phyloP scores from a whole-genome alignment of 257 asterid genomes.

The Salvia splendens region DNA sequence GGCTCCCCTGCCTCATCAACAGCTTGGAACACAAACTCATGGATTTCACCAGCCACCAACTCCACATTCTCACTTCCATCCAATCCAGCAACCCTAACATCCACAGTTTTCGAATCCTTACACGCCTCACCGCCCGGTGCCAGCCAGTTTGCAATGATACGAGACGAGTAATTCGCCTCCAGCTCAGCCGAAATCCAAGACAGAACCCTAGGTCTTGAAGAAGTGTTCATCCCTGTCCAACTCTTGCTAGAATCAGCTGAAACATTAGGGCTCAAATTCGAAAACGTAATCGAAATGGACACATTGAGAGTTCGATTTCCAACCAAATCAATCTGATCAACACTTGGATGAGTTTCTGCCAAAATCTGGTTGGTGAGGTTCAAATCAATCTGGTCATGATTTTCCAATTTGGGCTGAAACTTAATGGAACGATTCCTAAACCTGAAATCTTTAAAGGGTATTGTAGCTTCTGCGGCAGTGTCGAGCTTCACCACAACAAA shows the following conservation, averaged over 20 bases:
- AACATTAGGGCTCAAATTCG: constrained; percentile 30
- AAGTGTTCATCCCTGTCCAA: neutral
- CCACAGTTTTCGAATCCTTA: constrained; percentile 61
- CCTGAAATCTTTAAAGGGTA: constrained; percentile 40
- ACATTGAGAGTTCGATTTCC: constrained; percentile 26
- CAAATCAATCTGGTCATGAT: constrained; percentile 32
- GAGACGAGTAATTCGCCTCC: constrained; percentile 63
- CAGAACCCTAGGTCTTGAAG: constrained; percentile 27
- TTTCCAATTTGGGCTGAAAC: constrained; percentile 13
- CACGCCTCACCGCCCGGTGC: constrained; percentile 64
- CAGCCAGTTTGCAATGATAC: constrained; percentile 52
- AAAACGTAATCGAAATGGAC: constrained; percentile 35
- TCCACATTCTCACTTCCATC: constrained; percentile 45
- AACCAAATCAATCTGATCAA: constrained; percentile 29
- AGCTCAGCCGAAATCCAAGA: constrained; percentile 65
- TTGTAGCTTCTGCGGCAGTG: constrained; percentile 13
- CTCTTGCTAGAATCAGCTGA: constrained; percentile 25
- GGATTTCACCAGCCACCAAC: constrained; percentile 60
- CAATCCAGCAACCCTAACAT: constrained; percentile 44
- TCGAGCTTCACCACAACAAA: constrained; percentile 46
- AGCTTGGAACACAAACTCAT: constrained; percentile 65
- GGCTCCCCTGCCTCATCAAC: constrained; percentile 70
- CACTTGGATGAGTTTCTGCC: constrained; percentile 30
- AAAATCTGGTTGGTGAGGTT: constrained; percentile 37
- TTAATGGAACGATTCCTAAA: constrained; percentile 37